Evolutionary conservation across 1,284 basidiomycete species (phyloP).

Genomic region (Tilletia horrida): DNA sequence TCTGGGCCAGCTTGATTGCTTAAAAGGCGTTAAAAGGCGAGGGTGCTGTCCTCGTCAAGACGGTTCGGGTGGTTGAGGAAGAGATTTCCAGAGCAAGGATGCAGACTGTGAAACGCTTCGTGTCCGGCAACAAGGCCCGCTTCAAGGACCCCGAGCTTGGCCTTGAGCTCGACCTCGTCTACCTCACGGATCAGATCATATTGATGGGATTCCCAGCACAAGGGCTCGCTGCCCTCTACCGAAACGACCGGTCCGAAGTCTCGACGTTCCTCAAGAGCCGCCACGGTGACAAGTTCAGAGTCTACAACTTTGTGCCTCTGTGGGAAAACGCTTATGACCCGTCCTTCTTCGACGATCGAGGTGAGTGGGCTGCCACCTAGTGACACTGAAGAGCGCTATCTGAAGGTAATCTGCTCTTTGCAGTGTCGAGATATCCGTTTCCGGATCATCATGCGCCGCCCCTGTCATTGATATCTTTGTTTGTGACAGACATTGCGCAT

Average conservation of each 20-base stretch:
- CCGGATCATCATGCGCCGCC: conserved; percentile 75
- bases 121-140: conserved; percentile 67
- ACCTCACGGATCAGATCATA: conserved; percentile 68
- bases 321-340: conserved; percentile 59
- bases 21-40: too few species aligned
- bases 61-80: too few species aligned
- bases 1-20: too few species aligned
- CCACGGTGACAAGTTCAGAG: conserved; percentile 73
- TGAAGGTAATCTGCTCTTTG: too few species aligned
- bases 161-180: conserved; percentile 75
- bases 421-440: conserved; percentile 77
- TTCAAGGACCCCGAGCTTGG: conserved; percentile 69
- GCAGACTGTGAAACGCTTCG: conserved; percentile 54
- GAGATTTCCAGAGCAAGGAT: not conserved
- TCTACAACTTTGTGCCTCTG: conserved; percentile 69
- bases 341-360: conserved; percentile 58
- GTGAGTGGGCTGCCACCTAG: not conserved
- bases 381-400: not conserved
- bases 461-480: conserved; percentile 71
- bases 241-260: conserved; percentile 74
- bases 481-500: conserved; percentile 71
- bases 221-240: conserved; percentile 74
- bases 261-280: conserved; percentile 71
- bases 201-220: conserved; percentile 80
- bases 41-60: too few species aligned